phyloP scores from a whole-genome alignment of 2,329 filamentous ascomycete species.

The Proliferodiscus dingleyae region DNA sequence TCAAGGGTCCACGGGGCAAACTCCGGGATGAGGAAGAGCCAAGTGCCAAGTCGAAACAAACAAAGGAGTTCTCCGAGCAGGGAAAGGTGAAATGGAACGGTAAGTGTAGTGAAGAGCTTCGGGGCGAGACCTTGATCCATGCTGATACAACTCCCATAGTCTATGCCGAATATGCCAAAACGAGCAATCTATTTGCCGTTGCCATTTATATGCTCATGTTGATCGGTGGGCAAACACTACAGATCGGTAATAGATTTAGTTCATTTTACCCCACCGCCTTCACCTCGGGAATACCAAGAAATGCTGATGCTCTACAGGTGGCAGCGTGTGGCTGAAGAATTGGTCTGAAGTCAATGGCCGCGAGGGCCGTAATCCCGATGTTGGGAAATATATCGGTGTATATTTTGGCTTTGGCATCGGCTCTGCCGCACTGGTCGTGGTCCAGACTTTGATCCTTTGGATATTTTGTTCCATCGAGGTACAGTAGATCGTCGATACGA shows the following conservation, averaged over 20 bases:
- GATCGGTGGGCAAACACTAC: slow-evolving; percentile 73
- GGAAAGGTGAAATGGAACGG: slow-evolving; percentile 93
- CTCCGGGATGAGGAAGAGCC: slow-evolving; percentile 77
- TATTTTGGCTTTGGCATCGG: slow-evolving; percentile 95
- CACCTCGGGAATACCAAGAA: not conserved
- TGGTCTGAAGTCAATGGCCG: slow-evolving; percentile 80
- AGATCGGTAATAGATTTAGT: slow-evolving; percentile 54
- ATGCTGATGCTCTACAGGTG: slow-evolving; percentile 43
- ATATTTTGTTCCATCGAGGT: slow-evolving; percentile 99
- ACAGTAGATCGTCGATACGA: slow-evolving; percentile 23
- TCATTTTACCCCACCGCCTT: not conserved
- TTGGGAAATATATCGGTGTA: slow-evolving; percentile 88
- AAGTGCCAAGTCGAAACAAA: slow-evolving; percentile 69
- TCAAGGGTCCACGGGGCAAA: slow-evolving; percentile 80
- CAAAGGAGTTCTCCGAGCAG: slow-evolving; percentile 84
- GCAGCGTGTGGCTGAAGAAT: slow-evolving; percentile 86
- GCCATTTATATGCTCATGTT: slow-evolving; percentile 72
- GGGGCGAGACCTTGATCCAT: slow-evolving; percentile 6
- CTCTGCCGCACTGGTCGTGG: slow-evolving; percentile 74
- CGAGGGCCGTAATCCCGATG: slow-evolving; percentile 62
- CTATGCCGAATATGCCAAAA: slow-evolving; percentile 90
- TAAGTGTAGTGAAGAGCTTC: slow-evolving; percentile 24
- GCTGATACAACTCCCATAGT: slow-evolving; percentile 42
- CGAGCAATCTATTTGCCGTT: slow-evolving; percentile 84
- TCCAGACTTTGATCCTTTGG: slow-evolving; percentile 94